Evolutionary conservation across 352 stramenopile genomes (phyloP), one percentile per base, ranked within the genome.

Genomic region (Achlya hypogyna): DNA sequence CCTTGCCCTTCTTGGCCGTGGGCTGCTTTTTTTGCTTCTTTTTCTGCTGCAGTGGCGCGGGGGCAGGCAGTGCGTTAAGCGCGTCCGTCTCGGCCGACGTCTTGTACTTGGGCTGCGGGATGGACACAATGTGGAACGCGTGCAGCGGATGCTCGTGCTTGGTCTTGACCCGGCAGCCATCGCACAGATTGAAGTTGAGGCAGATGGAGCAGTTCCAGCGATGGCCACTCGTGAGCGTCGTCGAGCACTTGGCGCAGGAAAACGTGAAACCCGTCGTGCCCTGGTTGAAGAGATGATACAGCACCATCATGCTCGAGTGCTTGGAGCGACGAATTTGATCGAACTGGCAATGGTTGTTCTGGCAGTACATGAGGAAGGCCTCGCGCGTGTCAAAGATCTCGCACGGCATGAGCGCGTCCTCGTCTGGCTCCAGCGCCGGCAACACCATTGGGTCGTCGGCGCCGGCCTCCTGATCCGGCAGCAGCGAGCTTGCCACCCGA

Each of bases 221-320:
- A 63, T 97, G 96, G 5, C 95, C 96, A 69, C 79, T 85, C n/a
- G 98, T 76, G 70, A 99, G 89, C 67, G 98, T 96, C 35, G 86
- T 81, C 45, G 94, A 93, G 75, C 96, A 99, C 16, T 89, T 82
- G 3, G 85, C 92, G 77, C 97, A 99, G 64, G 96, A 96, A 65
- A 98, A 96, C 42, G 97, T 95, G 79, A 99, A 99, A 42, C 98
- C 98, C 12, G 96, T 98, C 35, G 93, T 98, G 72, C 98, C 95
- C 62, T 95, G 88, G 68, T 97, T 96, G 70, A 96, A 91, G 71
- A 92, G 74, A 63, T 93, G 86, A 40, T 92, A 90, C 32, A 93
- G 52, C 34, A 92, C 81, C 79, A 89, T 93, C 85, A 90, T 90
- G 43, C 82, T 91, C 59, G 78, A 89, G 71, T 88, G 85, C 70